Evolutionary conservation across 768 basidiomycete genomes (phyloP).

Genomic region (Boletales sp.): DNA sequence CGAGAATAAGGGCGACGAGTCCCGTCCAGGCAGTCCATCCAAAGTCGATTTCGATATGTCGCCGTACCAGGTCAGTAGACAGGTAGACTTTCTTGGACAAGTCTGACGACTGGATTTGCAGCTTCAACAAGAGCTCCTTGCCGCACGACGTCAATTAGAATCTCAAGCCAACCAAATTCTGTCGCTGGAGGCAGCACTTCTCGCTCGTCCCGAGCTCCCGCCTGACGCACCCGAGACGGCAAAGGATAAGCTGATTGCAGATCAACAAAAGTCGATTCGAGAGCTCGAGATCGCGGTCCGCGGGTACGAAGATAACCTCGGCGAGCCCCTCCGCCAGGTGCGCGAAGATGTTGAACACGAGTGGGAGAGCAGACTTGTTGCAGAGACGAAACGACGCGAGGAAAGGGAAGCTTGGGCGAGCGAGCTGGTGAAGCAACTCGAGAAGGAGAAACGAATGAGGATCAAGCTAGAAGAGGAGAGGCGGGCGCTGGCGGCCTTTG

Average conservation of each 20-base stretch:
- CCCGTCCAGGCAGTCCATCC: constrained; percentile 75
- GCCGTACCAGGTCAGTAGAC: constrained; percentile 63
- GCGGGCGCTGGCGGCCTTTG: constrained; percentile 73
- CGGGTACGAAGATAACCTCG: constrained; percentile 72
- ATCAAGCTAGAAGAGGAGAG: constrained; percentile 73
- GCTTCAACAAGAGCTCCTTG: constrained; percentile 87
- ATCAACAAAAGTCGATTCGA: constrained; percentile 70
- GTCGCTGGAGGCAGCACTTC: constrained; percentile 74
- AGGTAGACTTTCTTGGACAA: neutral
- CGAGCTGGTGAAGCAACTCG: constrained; percentile 71
- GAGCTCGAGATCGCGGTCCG: constrained; percentile 72
- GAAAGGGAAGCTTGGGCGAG: constrained; percentile 72
- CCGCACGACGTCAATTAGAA: constrained; percentile 72
- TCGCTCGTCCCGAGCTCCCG: constrained; percentile 64
- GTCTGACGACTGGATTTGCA: constrained; percentile 22
- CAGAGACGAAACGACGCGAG: constrained; percentile 55
- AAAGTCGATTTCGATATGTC: constrained; percentile 91
- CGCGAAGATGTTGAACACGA: constrained; percentile 74
- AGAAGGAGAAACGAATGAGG: constrained; percentile 74
- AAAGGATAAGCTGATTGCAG: constrained; percentile 70
- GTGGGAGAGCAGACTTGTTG: constrained; percentile 58
- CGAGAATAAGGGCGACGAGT: constrained; percentile 62
- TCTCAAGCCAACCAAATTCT: constrained; percentile 81
- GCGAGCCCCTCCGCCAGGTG: constrained; percentile 61
- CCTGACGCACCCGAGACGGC: constrained; percentile 64